phyloP scores from a whole-genome alignment of 2,329 filamentous ascomycete species.

The Dendryphion nanum region DNA sequence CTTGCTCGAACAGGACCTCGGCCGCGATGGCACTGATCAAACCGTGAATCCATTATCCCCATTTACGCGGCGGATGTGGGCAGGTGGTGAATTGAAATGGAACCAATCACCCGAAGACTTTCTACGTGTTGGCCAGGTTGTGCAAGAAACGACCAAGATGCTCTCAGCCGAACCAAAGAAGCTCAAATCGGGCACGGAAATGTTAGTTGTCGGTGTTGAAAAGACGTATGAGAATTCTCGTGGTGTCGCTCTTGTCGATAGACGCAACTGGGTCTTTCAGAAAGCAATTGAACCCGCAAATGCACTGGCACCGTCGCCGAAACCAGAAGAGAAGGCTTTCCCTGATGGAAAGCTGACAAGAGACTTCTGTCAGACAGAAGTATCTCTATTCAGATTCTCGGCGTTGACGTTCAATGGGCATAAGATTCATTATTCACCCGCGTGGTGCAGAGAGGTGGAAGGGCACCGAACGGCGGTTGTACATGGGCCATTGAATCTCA shows the following conservation, averaged over 20 bases:
- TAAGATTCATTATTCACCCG: slow-evolving; percentile 77
- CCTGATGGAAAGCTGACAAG: slow-evolving; percentile 45
- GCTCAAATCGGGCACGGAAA: slow-evolving; percentile 52
- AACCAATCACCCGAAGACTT: slow-evolving; percentile 16
- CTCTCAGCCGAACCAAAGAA: slow-evolving; percentile 49
- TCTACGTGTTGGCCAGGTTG: slow-evolving; percentile 30
- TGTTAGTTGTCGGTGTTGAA: slow-evolving; percentile 60
- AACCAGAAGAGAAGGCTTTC: slow-evolving; percentile 15
- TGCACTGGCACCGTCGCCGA: slow-evolving; percentile 5
- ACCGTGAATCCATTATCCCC: slow-evolving; percentile 71
- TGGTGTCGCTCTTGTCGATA: slow-evolving; percentile 37
- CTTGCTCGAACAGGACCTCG: slow-evolving; percentile 60
- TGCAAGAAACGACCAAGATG: slow-evolving; percentile 46
- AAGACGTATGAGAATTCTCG: slow-evolving; percentile 46
- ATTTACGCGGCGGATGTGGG: slow-evolving; percentile 83
- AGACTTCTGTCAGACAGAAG: slow-evolving; percentile 63
- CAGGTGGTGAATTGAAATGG: slow-evolving; percentile 73
- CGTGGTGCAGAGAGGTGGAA: slow-evolving; percentile 70
- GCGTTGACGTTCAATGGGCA: slow-evolving; percentile 93
- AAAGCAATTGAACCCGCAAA: slow-evolving; percentile 45
- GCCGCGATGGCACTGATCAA: slow-evolving; percentile 80
- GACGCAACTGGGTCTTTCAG: slow-evolving; percentile 37
- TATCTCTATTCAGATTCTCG: slow-evolving; percentile 84
- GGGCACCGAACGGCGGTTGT: slow-evolving; percentile 75
- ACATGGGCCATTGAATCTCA: slow-evolving; percentile 80